Evolutionary conservation across 306 rosid species (phyloP), one percentile per base, ranked within the genome.

Genomic region (Cicer bijugum): DNA sequence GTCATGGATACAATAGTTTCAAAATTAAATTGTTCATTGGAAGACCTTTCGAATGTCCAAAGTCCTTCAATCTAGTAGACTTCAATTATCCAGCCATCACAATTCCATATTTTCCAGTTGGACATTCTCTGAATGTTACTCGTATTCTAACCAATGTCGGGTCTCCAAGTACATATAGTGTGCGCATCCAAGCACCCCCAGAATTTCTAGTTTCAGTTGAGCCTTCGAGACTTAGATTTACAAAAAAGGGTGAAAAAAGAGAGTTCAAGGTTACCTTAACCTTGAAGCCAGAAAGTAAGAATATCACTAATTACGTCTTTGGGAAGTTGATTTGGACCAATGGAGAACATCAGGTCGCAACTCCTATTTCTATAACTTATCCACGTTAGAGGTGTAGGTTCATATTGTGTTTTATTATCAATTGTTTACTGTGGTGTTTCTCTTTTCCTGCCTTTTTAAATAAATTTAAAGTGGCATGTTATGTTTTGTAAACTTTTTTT

Each of bases 21-120:
- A 0, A 9, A 0, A 47, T 90, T 15, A 11, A 15, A n/a, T 0
- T 48, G 40, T 84, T 90, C 71, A 60, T 75, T 0, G 17, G 23
- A 1, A 72, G 46, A 17, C 17, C 76, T 9, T 72, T 53, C 56
- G 44, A 37, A 6, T 90, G 96, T 68, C 78, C 82, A 15, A 42
- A 55, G 28, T 74, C 81, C 0, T 85, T 64, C 74, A 85, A 48
- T 10, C 12, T 84, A 6, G 35, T 53, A 8, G 76, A 88, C 69
- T 74, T 88, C 53, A 91, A 91, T 55, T 88, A 91, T 83, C 97
- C 97, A 28, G 35, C 92, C n/a, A 85, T 91, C 67, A 39, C 80
- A 10, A 19, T 88, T 35, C 72, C 80, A 20, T 20, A 8, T 35
- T 16, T 75, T 5, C 9, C 15, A 0, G 4, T 1, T 33, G 65